Percentiles rank a stretch among this genome's conserved stretches.
These are phyloP conservation scores for Pseudozyma tsukubaensis DNA, from an alignment of 1,284 basidiomycete genomes.

Conservation along the genomic window DNA sequence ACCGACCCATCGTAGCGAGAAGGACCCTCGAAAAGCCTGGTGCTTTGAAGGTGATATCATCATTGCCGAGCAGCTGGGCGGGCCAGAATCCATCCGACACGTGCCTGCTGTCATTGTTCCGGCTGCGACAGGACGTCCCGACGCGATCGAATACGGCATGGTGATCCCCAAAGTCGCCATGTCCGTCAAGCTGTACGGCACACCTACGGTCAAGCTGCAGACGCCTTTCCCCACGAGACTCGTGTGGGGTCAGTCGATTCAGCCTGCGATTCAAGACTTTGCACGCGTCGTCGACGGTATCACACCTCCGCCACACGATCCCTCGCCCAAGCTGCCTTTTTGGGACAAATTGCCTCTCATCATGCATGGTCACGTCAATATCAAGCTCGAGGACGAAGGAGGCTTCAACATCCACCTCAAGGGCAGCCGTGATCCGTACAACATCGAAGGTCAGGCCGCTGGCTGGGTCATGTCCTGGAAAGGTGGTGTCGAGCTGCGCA, in stretches of 20 bases:
- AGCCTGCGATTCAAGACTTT: slow-evolving; percentile 86
- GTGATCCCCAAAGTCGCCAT: slow-evolving; percentile 90
- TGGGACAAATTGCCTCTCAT: slow-evolving; percentile 83
- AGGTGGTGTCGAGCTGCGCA: slow-evolving; percentile 78
- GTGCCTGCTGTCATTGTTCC: slow-evolving; percentile 63
- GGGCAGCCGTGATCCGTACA: slow-evolving; percentile 85
- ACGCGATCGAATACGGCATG: slow-evolving; percentile 75
- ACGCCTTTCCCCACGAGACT: slow-evolving; percentile 79
- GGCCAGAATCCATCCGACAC: slow-evolving; percentile 71
- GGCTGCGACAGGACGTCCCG: slow-evolving; percentile 68
- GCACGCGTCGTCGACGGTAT: slow-evolving; percentile 85
- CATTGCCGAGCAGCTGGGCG: slow-evolving; percentile 88
- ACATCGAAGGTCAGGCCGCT: slow-evolving; percentile 79
- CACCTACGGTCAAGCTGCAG: slow-evolving; percentile 75
- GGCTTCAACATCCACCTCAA: slow-evolving; percentile 78
- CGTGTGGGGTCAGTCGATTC: slow-evolving; percentile 90
- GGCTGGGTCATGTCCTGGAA: slow-evolving; percentile 91
- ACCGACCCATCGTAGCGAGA: slow-evolving; percentile 39
- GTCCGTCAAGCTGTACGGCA: slow-evolving; percentile 92
- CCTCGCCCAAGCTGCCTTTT: slow-evolving; percentile 88
- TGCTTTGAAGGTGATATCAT: slow-evolving; percentile 84
- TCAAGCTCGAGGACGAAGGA: slow-evolving; percentile 76
- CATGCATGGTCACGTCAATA: slow-evolving; percentile 83
- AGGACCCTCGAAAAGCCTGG: slow-evolving; percentile 70
- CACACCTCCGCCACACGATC: slow-evolving; percentile 82